phyloP scores from a whole-genome alignment of 352 stramenopile genomes.

The Blastocystis sp. region DNA sequence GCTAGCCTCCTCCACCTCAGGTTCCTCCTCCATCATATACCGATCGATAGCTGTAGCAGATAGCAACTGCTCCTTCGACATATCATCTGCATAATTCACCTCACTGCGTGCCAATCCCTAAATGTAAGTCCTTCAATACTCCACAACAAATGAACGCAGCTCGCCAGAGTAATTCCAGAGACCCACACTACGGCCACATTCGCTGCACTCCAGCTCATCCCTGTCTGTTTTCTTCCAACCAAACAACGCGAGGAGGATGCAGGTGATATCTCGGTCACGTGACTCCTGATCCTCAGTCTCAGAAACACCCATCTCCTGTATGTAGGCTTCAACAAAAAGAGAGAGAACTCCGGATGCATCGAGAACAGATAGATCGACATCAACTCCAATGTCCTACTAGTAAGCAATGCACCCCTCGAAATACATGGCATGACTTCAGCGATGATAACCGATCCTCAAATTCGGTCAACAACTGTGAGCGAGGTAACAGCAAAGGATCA shows the following conservation, averaged over 20 bases:
- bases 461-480: neutral
- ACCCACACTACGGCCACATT: neutral
- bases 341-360: neutral
- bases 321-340: conserved; percentile 42
- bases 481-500: neutral
- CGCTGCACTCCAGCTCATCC: neutral
- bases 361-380: neutral
- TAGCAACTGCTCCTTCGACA: neutral
- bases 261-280: neutral
- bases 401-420: neutral
- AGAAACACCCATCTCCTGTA: conserved; percentile 40
- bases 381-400: conserved; percentile 14
- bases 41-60: neutral
- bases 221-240: neutral
- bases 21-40: neutral
- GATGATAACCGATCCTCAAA: neutral
- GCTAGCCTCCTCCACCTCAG: neutral
- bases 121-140: neutral
- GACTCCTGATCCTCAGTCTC: neutral
- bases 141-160: neutral
- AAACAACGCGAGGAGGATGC: conserved; percentile 26
- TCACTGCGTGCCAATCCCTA: neutral
- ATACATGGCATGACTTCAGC: neutral
- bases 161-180: conserved; percentile 3
- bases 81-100: conserved; percentile 38